Percentiles rank a stretch among this genome's conserved stretches.
phyloP scores from a whole-genome alignment of 202 grass and related monocot genomes.

The Sporobolus alterniflorus region DNA sequence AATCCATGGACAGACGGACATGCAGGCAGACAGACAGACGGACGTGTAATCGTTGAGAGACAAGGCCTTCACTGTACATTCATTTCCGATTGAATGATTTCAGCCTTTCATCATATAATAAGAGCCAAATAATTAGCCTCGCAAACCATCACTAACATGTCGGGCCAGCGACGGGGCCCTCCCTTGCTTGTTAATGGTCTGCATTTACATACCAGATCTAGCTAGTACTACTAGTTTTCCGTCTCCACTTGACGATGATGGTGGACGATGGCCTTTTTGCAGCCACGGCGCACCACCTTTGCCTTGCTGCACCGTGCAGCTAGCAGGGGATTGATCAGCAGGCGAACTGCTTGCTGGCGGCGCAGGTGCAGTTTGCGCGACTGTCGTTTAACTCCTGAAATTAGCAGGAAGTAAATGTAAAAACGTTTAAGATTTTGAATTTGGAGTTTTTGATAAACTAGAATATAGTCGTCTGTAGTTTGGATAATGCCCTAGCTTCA shows the following conservation, averaged over 20 bases:
- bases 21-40: not conserved
- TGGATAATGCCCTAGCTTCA: constrained; percentile 25
- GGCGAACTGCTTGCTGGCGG: constrained; percentile 59
- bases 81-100: not conserved
- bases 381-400: constrained; percentile 65
- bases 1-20: not conserved
- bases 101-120: not conserved
- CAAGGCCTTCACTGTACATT: not conserved
- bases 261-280: constrained; percentile 2
- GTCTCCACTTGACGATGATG: not conserved
- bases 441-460: not conserved
- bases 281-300: not conserved
- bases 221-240: too few relatives aligned
- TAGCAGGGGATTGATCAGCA: constrained; percentile 33
- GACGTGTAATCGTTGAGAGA: not conserved
- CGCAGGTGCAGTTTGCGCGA: constrained; percentile 67
- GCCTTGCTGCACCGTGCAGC: not conserved
- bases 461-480: not conserved
- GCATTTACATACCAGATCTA: constrained; percentile 23
- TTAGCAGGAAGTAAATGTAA: not conserved
- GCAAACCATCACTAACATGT: constrained; percentile 6
- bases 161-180: not conserved
- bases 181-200: not conserved
- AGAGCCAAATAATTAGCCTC: not conserved
- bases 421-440: not conserved